These are phyloP conservation scores for Solanum piurae DNA, from an alignment of 257 asterid genomes.

Conservation along the genomic window DNA sequence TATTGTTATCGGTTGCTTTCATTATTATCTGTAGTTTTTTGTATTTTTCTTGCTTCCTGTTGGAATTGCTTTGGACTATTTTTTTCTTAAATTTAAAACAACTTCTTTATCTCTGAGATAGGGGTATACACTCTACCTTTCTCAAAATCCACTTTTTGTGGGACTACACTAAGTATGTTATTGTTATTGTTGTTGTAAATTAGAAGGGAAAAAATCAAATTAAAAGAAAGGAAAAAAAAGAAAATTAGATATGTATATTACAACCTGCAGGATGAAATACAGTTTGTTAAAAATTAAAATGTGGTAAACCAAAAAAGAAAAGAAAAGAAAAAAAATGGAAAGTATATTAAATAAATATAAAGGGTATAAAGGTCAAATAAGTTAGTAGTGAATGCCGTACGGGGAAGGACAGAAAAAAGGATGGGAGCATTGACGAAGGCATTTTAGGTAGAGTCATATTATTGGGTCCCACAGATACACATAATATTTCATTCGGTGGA, in stretches of 20 bases:
- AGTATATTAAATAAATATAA: no score
- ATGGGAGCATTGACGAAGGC: conserved; percentile 23
- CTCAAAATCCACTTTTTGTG: neutral
- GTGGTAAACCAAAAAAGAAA: no score
- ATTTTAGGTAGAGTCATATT: conserved; percentile 17
- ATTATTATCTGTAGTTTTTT: no score
- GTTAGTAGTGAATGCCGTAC: conserved; percentile 23
- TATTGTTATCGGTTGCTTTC: accelerated
- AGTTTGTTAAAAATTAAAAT: neutral
- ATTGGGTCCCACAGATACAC: neutral
- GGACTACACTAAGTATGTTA: neutral
- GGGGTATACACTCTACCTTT: neutral
- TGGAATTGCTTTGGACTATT: no score
- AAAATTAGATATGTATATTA: neutral
- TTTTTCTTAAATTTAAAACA: neutral
- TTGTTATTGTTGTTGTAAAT: neutral
- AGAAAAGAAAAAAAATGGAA: neutral
- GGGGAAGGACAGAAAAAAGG: conserved; percentile 38
- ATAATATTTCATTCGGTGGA: conserved; percentile 51
- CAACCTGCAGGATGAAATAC: no score
- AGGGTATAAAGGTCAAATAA: neutral
- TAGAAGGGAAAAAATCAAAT: no score
- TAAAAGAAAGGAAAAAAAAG: neutral
- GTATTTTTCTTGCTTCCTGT: no score
- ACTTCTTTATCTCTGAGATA: accelerated